Evolutionary conservation across 345 rosid species (phyloP), one percentile per base, ranked within the genome.

Genomic region (Populus euphratica): DNA sequence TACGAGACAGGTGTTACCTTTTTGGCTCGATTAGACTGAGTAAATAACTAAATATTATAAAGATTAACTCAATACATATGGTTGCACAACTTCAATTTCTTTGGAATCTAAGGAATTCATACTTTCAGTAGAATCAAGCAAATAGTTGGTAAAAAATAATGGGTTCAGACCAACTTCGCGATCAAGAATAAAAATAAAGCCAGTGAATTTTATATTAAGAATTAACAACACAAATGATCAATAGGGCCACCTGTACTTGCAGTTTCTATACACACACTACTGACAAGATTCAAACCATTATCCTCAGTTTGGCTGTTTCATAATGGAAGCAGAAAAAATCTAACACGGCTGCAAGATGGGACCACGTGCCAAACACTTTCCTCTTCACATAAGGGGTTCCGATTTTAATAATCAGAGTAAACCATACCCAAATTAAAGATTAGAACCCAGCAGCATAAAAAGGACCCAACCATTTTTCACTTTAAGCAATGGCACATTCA

Each of bases 171-270:
- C 43, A 44, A 27, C 1, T 64, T 74, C 31, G 33, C 35, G 59
- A 31, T 38, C 68, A 63, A 49, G 73, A 61, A 10, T 27, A 59
- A 59, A 9, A 59, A 59, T 59, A 23, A 59, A 61, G 49, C 50
- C 33, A 39, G 10, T 43, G 61, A 67, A 54, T 25, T 66, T 72
- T 23, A 71, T 39, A 41, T 13, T 16, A 61, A 52, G 38, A 65
- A 56, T 52, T 50, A 27, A 66, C 31, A 39, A 7, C 20, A 50
- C 27, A 67, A 17, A 43, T 8, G 14, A 39, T 21, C 16, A 54
- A 67, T 9, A 54, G 72, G 81, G 66, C 81, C 81, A 66, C 56
- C 18, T 39, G 39, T 56, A 47, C 65, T 47, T 71, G 36, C 67
- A 69, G 43, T 68, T 25, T 68, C 38, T 27, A 12, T 54, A 50